These are phyloP conservation scores for Rutstroemia sp. DNA, from an alignment of 2,329 filamentous ascomycete species.

Conservation along the genomic window DNA sequence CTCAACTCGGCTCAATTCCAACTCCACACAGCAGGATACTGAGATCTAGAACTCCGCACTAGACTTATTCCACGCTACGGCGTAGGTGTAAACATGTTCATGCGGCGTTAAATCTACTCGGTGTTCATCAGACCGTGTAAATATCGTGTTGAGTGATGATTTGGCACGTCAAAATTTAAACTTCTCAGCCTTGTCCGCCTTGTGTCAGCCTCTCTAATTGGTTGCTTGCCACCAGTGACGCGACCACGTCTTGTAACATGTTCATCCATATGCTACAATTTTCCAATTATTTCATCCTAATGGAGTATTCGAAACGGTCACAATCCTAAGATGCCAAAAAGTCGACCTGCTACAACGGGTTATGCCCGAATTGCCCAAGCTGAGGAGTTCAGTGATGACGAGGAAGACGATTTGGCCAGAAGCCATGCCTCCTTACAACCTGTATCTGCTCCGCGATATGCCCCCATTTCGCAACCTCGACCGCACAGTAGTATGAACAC, in stretches of 20 bases:
- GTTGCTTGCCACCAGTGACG: neutral
- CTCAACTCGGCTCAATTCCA: neutral
- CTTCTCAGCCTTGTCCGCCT: conserved; percentile 3
- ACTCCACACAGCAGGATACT: neutral
- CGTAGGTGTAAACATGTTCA: too few species aligned
- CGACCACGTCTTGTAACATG: conserved; percentile 6
- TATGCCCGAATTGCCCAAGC: conserved; percentile 81
- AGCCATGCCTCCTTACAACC: conserved; percentile 47
- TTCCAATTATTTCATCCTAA: neutral
- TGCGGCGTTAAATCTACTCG: too few species aligned
- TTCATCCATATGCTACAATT: neutral
- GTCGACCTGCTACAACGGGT: conserved; percentile 62
- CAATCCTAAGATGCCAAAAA: conserved; percentile 23
- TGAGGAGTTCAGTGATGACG: conserved; percentile 56
- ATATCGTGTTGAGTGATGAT: neutral
- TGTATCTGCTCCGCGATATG: conserved; percentile 53
- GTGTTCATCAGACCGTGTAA: neutral
- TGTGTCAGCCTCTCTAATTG: conserved; percentile 1
- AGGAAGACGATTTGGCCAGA: conserved; percentile 52
- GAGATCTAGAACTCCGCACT: too few species aligned
- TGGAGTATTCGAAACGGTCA: conserved; percentile 1
- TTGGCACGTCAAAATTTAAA: neutral
- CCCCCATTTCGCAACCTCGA: conserved; percentile 53
- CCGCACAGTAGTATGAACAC: conserved; percentile 54
- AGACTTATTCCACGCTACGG: too few species aligned